Evolutionary conservation across 2,329 filamentous ascomycete genomes (phyloP).

Genomic region (Davidsoniella neocaledoniae): DNA sequence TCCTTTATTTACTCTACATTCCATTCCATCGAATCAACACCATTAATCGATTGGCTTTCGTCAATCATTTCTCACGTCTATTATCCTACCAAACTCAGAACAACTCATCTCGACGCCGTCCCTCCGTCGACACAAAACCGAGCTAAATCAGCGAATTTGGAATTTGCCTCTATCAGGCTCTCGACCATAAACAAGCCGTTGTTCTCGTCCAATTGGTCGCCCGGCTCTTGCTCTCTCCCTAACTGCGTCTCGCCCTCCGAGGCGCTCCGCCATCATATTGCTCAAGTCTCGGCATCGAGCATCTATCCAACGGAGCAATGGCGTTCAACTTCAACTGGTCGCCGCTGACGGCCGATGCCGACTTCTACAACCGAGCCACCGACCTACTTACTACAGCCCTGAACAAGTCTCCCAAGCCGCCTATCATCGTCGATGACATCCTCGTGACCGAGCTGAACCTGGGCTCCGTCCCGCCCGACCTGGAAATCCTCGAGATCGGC

Average conservation of each 20-base stretch:
- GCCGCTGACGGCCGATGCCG: slow-evolving; percentile 87
- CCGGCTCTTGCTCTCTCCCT: not conserved
- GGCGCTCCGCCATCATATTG: not conserved
- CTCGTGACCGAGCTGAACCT: slow-evolving; percentile 95
- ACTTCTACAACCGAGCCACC: slow-evolving; percentile 76
- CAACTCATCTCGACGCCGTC: too few species aligned
- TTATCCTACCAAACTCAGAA: too few species aligned
- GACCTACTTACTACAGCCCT: slow-evolving; percentile 88
- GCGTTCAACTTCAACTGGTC: slow-evolving; percentile 99
- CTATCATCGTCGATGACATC: slow-evolving; percentile 98
- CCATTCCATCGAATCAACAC: too few species aligned
- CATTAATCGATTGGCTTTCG: too few species aligned
- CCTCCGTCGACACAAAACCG: too few species aligned
- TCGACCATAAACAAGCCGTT: too few species aligned
- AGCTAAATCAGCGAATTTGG: too few species aligned
- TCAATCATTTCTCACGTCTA: too few species aligned
- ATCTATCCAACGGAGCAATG: slow-evolving; percentile 36
- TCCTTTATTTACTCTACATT: too few species aligned
- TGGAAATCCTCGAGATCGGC: slow-evolving; percentile 95
- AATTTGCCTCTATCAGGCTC: too few species aligned
- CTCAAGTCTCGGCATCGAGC: not conserved
- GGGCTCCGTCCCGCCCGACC: slow-evolving; percentile 79
- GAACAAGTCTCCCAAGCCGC: slow-evolving; percentile 95
- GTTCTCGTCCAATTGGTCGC: too few species aligned
- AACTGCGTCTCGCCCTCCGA: not conserved